Evolutionary conservation across 2,329 filamentous ascomycete species (phyloP), one percentile per base, ranked within the genome.

Genomic region (Tolypocladium paradoxum): DNA sequence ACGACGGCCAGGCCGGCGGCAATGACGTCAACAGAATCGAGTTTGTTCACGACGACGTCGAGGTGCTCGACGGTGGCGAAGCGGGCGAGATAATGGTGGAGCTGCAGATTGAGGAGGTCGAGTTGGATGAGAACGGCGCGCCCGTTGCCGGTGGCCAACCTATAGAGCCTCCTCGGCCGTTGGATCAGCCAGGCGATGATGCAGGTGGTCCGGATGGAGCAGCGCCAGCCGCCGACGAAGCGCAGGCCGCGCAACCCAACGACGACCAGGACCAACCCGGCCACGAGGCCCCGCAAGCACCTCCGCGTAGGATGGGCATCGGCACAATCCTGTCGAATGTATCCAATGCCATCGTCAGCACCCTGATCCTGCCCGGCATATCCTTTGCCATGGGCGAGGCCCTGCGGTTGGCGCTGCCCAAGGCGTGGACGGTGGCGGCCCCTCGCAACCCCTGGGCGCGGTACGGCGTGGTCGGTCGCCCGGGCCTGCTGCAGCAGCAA

Each of bases 341-440:
- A 6, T 70, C 76, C 34, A 77, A 78, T 62, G 72, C 74, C 38
- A 67, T 81, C 8, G 73, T 78, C 33, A 74, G 75, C 16, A 74
- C 78, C 1, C 70, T 99, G 2, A 75, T 95, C 14, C 89, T 95
- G 63, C 93, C 93, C 0, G 83, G 82, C 12, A 82, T 97, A 46
- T 90, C 90, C 0, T 87, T 85, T 33, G 77, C 82, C 16, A 82
- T 90, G 69, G 93, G 93, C 46, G 86, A 90, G 61, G 63, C 90
- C 1, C 74, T 97, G 35, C 83, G 85, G 16, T 66, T 81, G 12
- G 68, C 79, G 0, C 73, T 96, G 1, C 92, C 92, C 0, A 72
- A 72, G 36, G 72, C 80, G 4, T 90, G 87, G 83, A 83, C 85
- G 11, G 71, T 72, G 0, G 69, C 70, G 9, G 68, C 74, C 2